Base-by-base conservation (phyloP, 257 asterid species). In the Ilex asprella region DNA sequence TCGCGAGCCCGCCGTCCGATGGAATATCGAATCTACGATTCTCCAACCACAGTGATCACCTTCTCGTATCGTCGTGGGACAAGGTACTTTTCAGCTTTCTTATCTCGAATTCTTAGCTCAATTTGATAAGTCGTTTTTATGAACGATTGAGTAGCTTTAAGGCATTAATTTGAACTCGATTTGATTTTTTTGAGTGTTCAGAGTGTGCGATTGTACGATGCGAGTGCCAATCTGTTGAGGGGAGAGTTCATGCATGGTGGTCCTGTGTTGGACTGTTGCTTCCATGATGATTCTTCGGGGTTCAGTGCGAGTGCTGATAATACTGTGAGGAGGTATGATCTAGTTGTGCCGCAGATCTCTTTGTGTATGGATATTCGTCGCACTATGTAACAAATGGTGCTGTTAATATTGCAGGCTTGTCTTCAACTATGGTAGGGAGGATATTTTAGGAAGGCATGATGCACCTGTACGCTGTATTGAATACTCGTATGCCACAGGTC, bases 241-340 rank as follows among this genome's bases (percentile, higher is more conserved):
- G 95, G 95, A 16, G 95, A 86, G 79, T 92, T 88, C 67, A 66
- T 79, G 85, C 97, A 86, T 67, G 95, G 93, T 29, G 95, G 93
- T 39, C 70, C 95, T 2, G 96, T 87, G 58, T 86, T 90, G 0
- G 97, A 90, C 71, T 90, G 97, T 59, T 90, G 97, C 74, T 90
- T 90, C 81, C 96, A 87, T 16, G 97, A 87, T 7, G 97, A 90
- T 70, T 72, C 96, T 5, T 90, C 97, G 0, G 98, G 98, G 10
- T 92, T 92, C 69, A 86, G 86, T 72, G 98, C 95, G 64, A 72
- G 82, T 76, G 84, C 79, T 30, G 98, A 92, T 62, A 73, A 81
- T 68, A 81, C 94, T 9, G 98, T 92, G 6, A 75, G 95, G 79
- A 86, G 97, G 97, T 86, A 30, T 58, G 41, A 35, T 21, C 27